These are phyloP conservation scores for Rhododendron ferrugineum DNA, from an alignment of 148 eudicot genomes.

Conservation along the genomic window DNA sequence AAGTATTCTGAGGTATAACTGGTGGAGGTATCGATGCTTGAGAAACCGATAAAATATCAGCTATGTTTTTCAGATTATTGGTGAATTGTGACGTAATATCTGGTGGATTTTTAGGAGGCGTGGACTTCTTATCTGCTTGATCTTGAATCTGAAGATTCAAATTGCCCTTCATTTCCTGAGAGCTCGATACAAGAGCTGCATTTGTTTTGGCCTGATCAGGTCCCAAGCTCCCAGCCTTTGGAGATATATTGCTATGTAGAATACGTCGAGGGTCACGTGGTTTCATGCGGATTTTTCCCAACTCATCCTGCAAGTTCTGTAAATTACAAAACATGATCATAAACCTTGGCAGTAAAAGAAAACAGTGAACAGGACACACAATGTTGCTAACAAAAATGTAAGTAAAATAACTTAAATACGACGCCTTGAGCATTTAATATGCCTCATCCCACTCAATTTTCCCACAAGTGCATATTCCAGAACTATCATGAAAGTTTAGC, in stretches of 20 bases:
- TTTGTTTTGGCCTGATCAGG: constrained; percentile 39
- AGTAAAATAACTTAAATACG: not conserved
- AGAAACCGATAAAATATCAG: constrained; percentile 54
- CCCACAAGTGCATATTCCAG: not conserved
- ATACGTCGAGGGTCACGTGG: constrained; percentile 95
- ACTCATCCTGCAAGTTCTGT: constrained; percentile 59
- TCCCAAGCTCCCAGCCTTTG: constrained; percentile 31
- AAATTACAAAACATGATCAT: constrained; percentile 10
- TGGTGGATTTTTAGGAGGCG: constrained; percentile 42
- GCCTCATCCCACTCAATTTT: not conserved
- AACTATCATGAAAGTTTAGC: not conserved
- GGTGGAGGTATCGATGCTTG: constrained; percentile 37
- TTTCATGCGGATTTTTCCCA: constrained; percentile 75
- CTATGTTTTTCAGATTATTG: constrained; percentile 66
- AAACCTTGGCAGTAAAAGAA: not conserved
- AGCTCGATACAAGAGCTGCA: constrained; percentile 17
- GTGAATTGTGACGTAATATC: constrained; percentile 72
- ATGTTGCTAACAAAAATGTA: not conserved
- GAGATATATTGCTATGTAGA: constrained; percentile 40
- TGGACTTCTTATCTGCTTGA: constrained; percentile 32
- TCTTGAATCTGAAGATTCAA: constrained; percentile 33
- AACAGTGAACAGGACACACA: not conserved
- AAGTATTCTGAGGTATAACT: constrained; percentile 27
- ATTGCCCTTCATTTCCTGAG: constrained; percentile 35
- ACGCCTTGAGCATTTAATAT: not conserved